Base-by-base conservation (phyloP, 345 rosid species). In the Camelina hispida region DNA sequence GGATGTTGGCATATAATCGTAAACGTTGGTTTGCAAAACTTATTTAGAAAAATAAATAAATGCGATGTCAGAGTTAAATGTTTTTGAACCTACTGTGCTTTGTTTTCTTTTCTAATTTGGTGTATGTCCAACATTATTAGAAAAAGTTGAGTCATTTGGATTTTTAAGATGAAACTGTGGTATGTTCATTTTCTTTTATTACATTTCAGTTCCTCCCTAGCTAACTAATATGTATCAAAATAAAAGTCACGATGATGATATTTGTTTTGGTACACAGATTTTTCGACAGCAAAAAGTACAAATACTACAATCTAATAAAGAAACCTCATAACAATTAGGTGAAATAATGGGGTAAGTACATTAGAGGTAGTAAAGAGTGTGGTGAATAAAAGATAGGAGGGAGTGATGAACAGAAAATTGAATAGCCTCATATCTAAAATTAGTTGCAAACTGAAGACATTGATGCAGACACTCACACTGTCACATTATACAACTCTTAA, bases 401-500 rank as follows among this genome's bases (percentile, higher is more conserved):
- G 71, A 64, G 30, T 44, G 66, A 73, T 44, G 66, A 73, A 34
- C 14, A 56, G 16, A 51, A 75, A 75, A 68, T 42, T 68, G 22
- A 75, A 75, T 61, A 61, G 68, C 68, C 62, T 75, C 74, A 68
- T 60, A 68, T 68, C 74, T 75, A 68, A 67, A 51, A 50, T 67
- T 75, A 67, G 78, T 65, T 75, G 78, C 61, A 59, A 68, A 60
- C 74, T 68, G 28, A 68, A 60, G 79, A 59, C 73, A 64, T 67
- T 25, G 73, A 66, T 25, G 73, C 68, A 50, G 73, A 67, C 79
- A 67, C 28, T 75, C 46, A 23, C 52, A 74, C 52, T 66, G 20
- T 48, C 78, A 66, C 72, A 58, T 57, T 74, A 57, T 57, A 74
- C 60, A 47, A 47, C 73, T 57, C 78, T 55, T 69, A 4, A 75